Evolutionary conservation across 257 asterid species (phyloP), one percentile per base, ranked within the genome.

Genomic region (Nicotiana knightiana): DNA sequence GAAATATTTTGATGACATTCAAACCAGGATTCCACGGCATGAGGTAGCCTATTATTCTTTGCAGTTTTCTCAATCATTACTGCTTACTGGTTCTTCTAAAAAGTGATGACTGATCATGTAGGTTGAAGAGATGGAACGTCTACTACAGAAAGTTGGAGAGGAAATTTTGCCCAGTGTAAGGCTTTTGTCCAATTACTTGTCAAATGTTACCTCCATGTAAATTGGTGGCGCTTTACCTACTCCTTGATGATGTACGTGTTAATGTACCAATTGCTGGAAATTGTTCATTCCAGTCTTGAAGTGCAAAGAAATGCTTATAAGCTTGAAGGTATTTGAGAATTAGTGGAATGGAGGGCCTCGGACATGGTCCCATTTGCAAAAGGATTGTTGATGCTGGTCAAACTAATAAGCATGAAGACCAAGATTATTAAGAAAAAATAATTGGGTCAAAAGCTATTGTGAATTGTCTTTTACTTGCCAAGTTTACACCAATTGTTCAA

Each of bases 131-230:
- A 92, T 93, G 98, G 97, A 94, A 83, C 87, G 83, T 80, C 88
- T 96, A 68, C 77, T 96, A 21, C 91, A 91, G 91, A 91, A 88
- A 89, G 87, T 79, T 77, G 98, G 97, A 75, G 93, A 90, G 83
- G 97, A 94, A 83, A 88, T 92, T 86, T 90, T 92, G 85, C 94
- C 94, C 58, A 95, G 93, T 92, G 98, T 96, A 88, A 88, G 94
- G 70, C 77, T 83, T 57, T 80, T 76, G 71, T 67, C 64, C 67
- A 32, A 21, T 13, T 63, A 68, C 82, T 55, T 82, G 85, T 64
- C 67, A 28, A 81, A 46, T 68, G 53, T 77, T 37, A 80, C 32
- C 63, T 78, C 62, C 51, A 70, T 48, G 16, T 21, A 67, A 76
- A 64, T 80, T 76, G 67, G 67, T 67, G 35, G 66, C 54, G 17